These are phyloP conservation scores for Candida tallmaniae DNA, from an alignment of 805 yeast species.

Conservation along the genomic window DNA sequence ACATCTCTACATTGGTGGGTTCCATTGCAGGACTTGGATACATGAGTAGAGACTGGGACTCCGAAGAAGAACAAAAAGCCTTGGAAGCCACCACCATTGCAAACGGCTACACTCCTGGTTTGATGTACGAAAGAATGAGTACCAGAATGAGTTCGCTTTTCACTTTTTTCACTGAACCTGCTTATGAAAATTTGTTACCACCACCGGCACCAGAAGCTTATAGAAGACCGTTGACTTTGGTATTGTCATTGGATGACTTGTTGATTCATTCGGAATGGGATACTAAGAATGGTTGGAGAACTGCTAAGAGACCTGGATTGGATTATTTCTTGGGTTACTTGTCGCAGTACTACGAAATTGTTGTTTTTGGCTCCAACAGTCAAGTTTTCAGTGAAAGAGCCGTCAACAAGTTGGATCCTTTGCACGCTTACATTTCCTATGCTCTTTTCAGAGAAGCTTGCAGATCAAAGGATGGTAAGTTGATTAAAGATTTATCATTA, in stretches of 20 bases:
- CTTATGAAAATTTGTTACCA: constrained; percentile 87
- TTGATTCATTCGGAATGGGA: constrained; percentile 92
- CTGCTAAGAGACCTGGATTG: constrained; percentile 97
- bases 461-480: constrained; percentile 80
- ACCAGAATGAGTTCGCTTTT: constrained; percentile 73
- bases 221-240: constrained; percentile 88
- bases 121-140: constrained; percentile 63
- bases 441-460: constrained; percentile 90
- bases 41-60: constrained; percentile 82
- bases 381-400: constrained; percentile 82
- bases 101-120: constrained; percentile 63
- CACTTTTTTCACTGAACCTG: constrained; percentile 88
- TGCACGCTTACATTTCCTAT: constrained; percentile 82
- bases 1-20: constrained; percentile 54
- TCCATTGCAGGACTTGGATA: constrained; percentile 54
- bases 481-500: constrained; percentile 83
- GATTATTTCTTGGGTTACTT: constrained; percentile 94
- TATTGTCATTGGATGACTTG: constrained; percentile 83
- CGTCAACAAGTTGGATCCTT: constrained; percentile 87
- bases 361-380: constrained; percentile 79
- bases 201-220: constrained; percentile 90
- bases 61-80: constrained; percentile 55
- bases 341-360: constrained; percentile 94
- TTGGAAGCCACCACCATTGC: constrained; percentile 47
- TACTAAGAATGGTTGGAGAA: constrained; percentile 91